Percentiles rank a stretch among this genome's conserved stretches.
phyloP scores from a whole-genome alignment of 2,329 filamentous ascomycete genomes.

The Aspergillus brunneoviolaceus region DNA sequence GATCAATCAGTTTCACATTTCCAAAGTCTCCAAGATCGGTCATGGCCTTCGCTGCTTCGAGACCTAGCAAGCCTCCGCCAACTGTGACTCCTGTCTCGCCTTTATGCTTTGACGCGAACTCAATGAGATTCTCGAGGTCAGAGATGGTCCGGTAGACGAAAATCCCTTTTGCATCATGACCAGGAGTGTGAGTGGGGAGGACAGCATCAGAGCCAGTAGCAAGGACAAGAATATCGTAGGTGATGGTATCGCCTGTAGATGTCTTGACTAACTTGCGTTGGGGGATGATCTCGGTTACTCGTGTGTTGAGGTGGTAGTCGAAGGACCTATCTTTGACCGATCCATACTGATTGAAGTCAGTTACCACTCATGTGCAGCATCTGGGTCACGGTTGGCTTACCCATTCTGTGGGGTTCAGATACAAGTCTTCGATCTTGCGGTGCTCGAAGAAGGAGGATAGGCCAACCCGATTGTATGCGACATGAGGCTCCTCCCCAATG shows the following conservation, averaged over 20 bases:
- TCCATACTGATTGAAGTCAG: conserved; percentile 55
- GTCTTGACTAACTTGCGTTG: conserved; percentile 67
- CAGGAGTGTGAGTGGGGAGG: conserved; percentile 69
- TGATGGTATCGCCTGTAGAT: conserved; percentile 65
- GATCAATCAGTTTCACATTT: conserved; percentile 75
- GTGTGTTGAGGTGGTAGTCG: conserved; percentile 72
- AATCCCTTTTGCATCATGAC: conserved; percentile 75
- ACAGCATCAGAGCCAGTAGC: conserved; percentile 85
- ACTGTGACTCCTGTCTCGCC: conserved; percentile 73
- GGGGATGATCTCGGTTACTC: conserved; percentile 66
- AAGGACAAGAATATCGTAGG: conserved; percentile 78
- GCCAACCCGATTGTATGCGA: conserved; percentile 89
- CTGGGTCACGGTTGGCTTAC: conserved; percentile 44
- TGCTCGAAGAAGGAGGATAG: conserved; percentile 88
- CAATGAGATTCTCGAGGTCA: conserved; percentile 74
- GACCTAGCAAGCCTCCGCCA: conserved; percentile 77
- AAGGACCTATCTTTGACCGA: conserved; percentile 66
- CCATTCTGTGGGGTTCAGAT: conserved; percentile 82
- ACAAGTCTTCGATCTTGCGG: conserved; percentile 80
- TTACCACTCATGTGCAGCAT: not conserved
- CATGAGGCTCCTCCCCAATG: conserved; percentile 81
- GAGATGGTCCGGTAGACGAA: conserved; percentile 88
- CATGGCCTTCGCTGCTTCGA: conserved; percentile 91
- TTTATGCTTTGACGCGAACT: conserved; percentile 65
- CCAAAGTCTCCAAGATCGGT: conserved; percentile 75